Evolutionary conservation across 2,329 filamentous ascomycete genomes (phyloP).

Genomic region (Calycina herbarum): DNA sequence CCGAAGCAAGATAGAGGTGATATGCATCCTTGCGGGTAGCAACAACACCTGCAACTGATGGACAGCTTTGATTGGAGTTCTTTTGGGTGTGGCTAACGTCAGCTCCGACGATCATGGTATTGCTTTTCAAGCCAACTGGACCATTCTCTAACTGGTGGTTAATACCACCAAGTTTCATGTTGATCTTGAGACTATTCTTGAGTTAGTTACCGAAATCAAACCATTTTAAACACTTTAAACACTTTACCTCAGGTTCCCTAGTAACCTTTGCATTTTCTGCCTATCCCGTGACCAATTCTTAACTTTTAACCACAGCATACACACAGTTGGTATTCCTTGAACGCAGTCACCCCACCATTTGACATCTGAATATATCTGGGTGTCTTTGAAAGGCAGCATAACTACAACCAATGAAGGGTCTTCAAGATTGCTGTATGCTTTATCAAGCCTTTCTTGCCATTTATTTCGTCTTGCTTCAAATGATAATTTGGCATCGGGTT

Average conservation of each 20-base stretch:
- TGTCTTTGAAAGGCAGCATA: neutral
- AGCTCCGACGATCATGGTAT: neutral
- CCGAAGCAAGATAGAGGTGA: slow-evolving; percentile 12
- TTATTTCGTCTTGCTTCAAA: neutral
- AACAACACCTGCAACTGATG: neutral
- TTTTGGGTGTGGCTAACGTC: neutral
- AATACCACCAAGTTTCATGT: neutral
- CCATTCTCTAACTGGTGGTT: neutral
- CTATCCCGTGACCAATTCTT: no score
- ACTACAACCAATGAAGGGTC: neutral
- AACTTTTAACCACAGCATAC: no score
- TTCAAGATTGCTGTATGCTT: neutral
- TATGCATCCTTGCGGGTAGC: neutral
- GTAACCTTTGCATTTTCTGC: no score
- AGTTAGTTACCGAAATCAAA: no score
- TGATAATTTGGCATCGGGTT: no score
- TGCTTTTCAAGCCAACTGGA: neutral
- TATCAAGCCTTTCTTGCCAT: neutral
- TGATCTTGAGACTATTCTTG: neutral
- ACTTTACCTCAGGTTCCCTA: no score
- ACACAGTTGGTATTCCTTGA: neutral
- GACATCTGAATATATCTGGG: neutral
- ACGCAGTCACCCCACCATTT: neutral
- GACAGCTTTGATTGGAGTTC: neutral
- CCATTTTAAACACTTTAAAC: no score